Evolutionary conservation across 495 filamentous ascomycete genomes (phyloP).

Genomic region (Penicillium dipodomyicola): DNA sequence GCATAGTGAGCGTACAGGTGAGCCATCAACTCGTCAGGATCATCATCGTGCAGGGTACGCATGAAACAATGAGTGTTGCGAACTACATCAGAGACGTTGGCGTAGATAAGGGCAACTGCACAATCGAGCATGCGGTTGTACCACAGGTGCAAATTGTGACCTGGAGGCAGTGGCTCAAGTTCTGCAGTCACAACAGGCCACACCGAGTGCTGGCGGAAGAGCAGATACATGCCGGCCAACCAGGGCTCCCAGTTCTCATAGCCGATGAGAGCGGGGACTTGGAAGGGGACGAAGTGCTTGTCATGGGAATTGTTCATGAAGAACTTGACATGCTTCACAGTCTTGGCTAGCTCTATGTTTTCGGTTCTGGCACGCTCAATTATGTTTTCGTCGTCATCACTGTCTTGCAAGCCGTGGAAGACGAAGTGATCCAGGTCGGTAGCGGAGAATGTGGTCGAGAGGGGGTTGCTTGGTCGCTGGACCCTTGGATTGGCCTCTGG

Average conservation of each 20-base stretch:
- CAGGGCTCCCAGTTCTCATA: conserved; percentile 1
- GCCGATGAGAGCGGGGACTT: neutral
- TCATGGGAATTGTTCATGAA: conserved; percentile 11
- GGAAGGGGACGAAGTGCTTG: conserved; percentile 14
- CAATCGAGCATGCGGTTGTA: conserved; percentile 12
- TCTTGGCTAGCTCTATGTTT: neutral
- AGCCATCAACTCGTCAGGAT: neutral
- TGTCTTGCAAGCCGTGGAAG: neutral
- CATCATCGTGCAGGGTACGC: neutral
- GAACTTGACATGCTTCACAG: conserved; percentile 5
- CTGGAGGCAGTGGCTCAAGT: neutral
- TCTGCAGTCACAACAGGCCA: conserved; percentile 2
- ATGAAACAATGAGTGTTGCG: conserved; percentile 9
- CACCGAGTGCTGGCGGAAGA: conserved; percentile 17
- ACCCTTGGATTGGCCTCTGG: neutral
- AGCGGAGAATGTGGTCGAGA: neutral
- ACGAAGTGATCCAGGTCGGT: neutral
- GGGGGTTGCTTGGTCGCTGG: neutral
- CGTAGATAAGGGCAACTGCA: conserved; percentile 11
- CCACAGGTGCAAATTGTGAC: conserved; percentile 9
- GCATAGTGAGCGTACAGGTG: conserved; percentile 8
- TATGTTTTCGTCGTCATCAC: neutral
- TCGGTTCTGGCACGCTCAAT: neutral
- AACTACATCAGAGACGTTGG: conserved; percentile 9
- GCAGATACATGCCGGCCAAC: neutral